These are phyloP conservation scores for Yamadazyma sp. DNA, from an alignment of 1,139 yeast species.

Conservation along the genomic window DNA sequence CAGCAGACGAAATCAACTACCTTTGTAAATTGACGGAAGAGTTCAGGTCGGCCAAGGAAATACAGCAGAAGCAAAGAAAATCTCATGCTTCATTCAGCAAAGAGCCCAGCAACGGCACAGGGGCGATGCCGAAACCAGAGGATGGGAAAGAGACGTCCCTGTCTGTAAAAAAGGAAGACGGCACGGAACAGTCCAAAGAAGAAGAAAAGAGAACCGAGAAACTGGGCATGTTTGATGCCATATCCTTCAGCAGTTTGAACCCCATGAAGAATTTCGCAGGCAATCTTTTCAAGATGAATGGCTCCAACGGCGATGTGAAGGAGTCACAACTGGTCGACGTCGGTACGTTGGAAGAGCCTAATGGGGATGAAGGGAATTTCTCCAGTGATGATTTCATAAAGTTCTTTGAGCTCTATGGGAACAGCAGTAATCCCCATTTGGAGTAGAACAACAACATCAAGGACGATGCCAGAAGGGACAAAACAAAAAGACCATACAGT, in stretches of 20 bases:
- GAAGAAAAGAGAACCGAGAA: not conserved
- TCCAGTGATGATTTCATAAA: slow-evolving; percentile 39
- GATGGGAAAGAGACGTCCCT: too few species aligned
- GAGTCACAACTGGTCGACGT: slow-evolving; percentile 4
- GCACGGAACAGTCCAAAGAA: not conserved
- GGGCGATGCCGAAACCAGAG: too few species aligned
- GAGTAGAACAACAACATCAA: slow-evolving; percentile 11
- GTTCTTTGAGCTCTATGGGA: slow-evolving; percentile 41
- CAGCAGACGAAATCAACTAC: slow-evolving; percentile 36
- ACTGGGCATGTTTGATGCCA: not conserved
- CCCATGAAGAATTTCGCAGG: slow-evolving; percentile 9
- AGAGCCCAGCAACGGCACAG: not conserved
- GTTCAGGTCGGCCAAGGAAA: slow-evolving; percentile 40
- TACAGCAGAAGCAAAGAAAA: slow-evolving; percentile 23
- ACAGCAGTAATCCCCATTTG: slow-evolving; percentile 18
- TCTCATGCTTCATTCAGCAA: slow-evolving; percentile 9
- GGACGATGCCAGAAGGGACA: too few species aligned
- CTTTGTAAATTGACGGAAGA: slow-evolving; percentile 43
- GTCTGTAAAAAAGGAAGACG: too few species aligned
- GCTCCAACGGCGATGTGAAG: not conserved
- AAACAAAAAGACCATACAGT: slow-evolving; percentile 1
- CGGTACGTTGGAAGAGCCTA: not conserved
- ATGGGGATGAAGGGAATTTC: slow-evolving; percentile 10
- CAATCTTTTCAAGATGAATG: slow-evolving; percentile 7
- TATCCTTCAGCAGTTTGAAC: slow-evolving; percentile 2